Base-by-base conservation (phyloP, 2,329 filamentous ascomycete genomes). In the Colletotrichum tanaceti region DNA sequence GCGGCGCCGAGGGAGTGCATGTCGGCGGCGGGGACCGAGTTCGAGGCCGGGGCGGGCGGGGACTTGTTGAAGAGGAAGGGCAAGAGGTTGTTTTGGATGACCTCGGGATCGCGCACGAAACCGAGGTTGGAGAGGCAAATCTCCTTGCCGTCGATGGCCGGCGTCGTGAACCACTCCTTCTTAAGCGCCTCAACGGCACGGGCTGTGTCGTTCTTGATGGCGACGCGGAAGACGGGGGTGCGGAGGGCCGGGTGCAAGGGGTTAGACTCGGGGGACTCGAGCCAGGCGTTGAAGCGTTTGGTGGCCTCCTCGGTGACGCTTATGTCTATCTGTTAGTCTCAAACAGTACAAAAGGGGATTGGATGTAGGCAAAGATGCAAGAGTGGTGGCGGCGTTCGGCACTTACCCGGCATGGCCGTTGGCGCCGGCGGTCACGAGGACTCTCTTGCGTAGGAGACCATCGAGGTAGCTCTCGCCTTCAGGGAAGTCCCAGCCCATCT, bases 141-240 rank as follows among this genome's bases (percentile, higher is more conserved):
- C 73, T 97, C 94, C 80, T 94, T 97, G 74, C 94, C 94, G 75
- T 98, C 96, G 44, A 98, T 90, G 9, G 94, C 93, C 60, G 91
- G 91, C 14, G 93, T 96, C 58, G 85, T 90, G 71, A 89, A 86
- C 86, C 93, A 98, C 78, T 98, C 94, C 63, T 93, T 89, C 83
- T 95, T 93, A 63, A 99, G 86, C 9, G 90, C 86, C 35, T 91
- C 86, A 72, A 93, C 93, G 18, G 89, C 83, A 60, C 87, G 86
- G 9, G 88, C 89, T 7, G 93, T 89, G 72, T 94, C 88, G 65
- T 80, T 79, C 71, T 89, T 90, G 68, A 98, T 86, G 32, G 89
- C 91, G 43, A 94, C 90, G 67, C 90, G 89, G 85, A 94, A 98
- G 68, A 97, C 87, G 1, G 93, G 89, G 35, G 87, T 85, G 66